Percentiles rank a stretch among this genome's conserved stretches.
phyloP scores from a whole-genome alignment of 192 early-diverging fungal species.

The Lobosporangium transversale region DNA sequence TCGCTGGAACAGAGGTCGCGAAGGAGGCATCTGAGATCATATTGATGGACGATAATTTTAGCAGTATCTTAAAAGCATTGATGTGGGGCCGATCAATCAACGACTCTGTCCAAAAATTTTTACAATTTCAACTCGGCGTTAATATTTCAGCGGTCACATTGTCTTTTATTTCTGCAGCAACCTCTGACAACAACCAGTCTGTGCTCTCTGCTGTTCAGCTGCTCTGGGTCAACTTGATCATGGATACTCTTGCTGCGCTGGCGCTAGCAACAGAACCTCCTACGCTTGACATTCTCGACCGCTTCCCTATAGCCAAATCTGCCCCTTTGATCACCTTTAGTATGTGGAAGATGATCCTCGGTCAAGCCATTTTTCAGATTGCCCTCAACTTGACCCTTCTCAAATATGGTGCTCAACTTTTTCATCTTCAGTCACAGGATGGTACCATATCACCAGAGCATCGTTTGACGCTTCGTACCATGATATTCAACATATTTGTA shows the following conservation, averaged over 20 bases:
- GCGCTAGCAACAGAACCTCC: constrained; percentile 93
- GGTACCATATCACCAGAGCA: constrained; percentile 35
- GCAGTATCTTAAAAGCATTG: constrained; percentile 78
- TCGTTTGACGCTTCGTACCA: constrained; percentile 65
- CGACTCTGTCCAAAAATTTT: constrained; percentile 84
- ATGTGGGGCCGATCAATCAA: constrained; percentile 84
- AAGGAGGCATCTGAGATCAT: constrained; percentile 86
- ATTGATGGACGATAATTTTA: constrained; percentile 92
- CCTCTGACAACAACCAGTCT: constrained; percentile 72
- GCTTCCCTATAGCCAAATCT: constrained; percentile 77
- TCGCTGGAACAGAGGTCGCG: constrained; percentile 85
- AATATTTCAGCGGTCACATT: constrained; percentile 81
- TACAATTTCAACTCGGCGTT: constrained; percentile 86
- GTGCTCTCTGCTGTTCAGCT: constrained; percentile 89
- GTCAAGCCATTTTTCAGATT: constrained; percentile 91
- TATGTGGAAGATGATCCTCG: constrained; percentile 94
- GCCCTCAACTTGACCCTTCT: constrained; percentile 71
- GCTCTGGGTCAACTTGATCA: constrained; percentile 94
- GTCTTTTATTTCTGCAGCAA: constrained; percentile 72
- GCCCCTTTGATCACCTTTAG: constrained; percentile 84
- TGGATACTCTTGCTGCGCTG: constrained; percentile 91
- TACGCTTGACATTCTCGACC: constrained; percentile 79
- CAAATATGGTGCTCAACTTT: constrained; percentile 65
- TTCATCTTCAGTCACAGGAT: constrained; percentile 56
- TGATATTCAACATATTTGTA: constrained; percentile 94